Evolutionary conservation across 257 asterid species (phyloP).

Genomic region (Buddleja alternifolia): DNA sequence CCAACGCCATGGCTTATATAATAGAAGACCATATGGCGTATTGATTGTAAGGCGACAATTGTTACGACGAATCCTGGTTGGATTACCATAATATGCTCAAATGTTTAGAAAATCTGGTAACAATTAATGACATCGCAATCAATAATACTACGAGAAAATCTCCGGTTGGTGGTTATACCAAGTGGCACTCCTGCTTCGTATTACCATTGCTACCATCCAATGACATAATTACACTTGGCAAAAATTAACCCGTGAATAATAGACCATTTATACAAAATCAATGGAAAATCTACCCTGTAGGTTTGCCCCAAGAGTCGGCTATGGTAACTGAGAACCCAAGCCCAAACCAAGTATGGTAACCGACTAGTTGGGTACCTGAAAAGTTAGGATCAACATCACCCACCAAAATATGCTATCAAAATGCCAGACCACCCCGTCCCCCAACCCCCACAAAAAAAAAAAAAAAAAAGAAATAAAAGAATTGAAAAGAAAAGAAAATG

Average conservation of each 20-base stretch:
- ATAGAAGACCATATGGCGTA: constrained; percentile 13
- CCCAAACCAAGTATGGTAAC: too few relatives aligned
- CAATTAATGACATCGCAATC: constrained; percentile 31
- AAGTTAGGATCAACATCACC: too few relatives aligned
- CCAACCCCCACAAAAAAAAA: too few relatives aligned
- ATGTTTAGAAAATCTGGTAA: constrained; percentile 33
- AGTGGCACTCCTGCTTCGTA: constrained; percentile 26
- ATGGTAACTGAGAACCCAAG: too few relatives aligned
- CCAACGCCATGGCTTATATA: constrained; percentile 31
- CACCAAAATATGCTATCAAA: too few relatives aligned
- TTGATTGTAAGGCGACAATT: constrained; percentile 24
- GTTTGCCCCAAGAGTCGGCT: background rate
- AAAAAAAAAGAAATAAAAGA: too few relatives aligned
- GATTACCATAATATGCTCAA: constrained; percentile 35
- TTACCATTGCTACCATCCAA: constrained; percentile 8
- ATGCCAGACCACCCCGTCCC: too few relatives aligned
- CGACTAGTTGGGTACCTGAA: too few relatives aligned
- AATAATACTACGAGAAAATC: constrained; percentile 11
- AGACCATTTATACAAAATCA: background rate
- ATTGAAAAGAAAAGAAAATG: too few relatives aligned
- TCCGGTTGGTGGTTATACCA: constrained; percentile 23
- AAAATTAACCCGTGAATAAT: background rate
- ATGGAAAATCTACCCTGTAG: too few relatives aligned
- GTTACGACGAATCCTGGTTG: constrained; percentile 31
- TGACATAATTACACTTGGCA: constrained; percentile 18